Conservation (phyloP, 305 asterid genomes). For the Fraxinus baroniana region DNA sequence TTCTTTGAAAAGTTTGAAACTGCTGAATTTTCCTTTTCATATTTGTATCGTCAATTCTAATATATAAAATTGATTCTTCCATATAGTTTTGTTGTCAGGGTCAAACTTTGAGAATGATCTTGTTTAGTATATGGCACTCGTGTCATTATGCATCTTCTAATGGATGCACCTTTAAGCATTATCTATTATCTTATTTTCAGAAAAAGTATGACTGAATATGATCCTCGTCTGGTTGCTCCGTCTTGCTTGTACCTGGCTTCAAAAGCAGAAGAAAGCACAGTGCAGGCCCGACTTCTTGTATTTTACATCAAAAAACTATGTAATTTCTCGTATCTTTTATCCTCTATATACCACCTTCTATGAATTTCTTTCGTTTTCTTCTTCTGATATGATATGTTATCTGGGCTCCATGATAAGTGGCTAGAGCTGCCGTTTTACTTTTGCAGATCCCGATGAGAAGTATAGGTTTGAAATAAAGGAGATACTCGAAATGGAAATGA, state of each 20-base stretch:
- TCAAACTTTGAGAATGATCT: neutral
- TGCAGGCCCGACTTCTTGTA: conserved; percentile 81
- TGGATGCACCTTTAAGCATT: neutral
- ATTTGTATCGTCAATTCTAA: neutral
- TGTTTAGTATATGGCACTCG: conserved; percentile 7
- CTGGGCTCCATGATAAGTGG: conserved; percentile 17
- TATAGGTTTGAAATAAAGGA: conserved; percentile 80
- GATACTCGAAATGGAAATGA: conserved; percentile 97
- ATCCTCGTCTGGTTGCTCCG: conserved; percentile 94
- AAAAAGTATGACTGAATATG: conserved; percentile 80
- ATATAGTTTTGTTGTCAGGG: neutral
- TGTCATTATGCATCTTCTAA: neutral
- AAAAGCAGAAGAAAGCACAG: conserved; percentile 96
- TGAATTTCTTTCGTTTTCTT: conserved; percentile 5
- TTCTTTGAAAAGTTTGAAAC: neutral
- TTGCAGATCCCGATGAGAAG: conserved; percentile 77
- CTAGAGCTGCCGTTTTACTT: conserved; percentile 20
- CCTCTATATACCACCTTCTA: neutral
- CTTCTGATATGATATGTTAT: neutral
- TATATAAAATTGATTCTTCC: neutral
- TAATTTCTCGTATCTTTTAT: conserved; percentile 26
- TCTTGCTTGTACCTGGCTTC: conserved; percentile 94
- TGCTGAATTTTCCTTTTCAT: neutral
- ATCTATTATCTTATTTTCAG: conserved; percentile 38
- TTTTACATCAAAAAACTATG: conserved; percentile 81